Base-by-base conservation (phyloP, 306 rosid genomes). In the Rubus parviflorus region DNA sequence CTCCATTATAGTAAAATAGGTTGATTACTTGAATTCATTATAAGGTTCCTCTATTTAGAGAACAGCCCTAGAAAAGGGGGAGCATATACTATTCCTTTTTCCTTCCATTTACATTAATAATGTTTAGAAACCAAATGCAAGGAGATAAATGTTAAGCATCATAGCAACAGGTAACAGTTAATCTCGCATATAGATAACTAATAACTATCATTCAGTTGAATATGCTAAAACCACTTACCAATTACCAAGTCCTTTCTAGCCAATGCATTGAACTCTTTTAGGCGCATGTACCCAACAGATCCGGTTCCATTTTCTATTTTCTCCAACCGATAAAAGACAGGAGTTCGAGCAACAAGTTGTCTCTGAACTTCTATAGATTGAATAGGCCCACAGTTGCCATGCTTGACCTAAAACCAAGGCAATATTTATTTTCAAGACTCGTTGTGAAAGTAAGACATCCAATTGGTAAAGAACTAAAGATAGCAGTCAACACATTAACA, bases 201-300 rank as follows among this genome's bases (percentile, higher is more conserved):
- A 63, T 22, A 46, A 4, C 20, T 22, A 51, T 17, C 7, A 72
- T n/a, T 57, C n/a, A 16, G 42, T 68, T 62, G 7, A 75, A 74
- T 71, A 72, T 35, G 10, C 48, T 75, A 77, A 71, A 85, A 22
- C 49, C 16, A 79, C 68, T 80, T 80, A 95, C 98, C 98, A n/a
- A 65, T 92, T 64, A 78, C 89, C 83, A 90, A 83, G 87, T 95
- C 97, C 82, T 95, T 95, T 88, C 86, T 88, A 58, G 98, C 98
- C 90, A 95, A 87, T 65, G 97, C 97, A 88, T 95, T 95, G 85
- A 95, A 92, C 92, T 95, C 98, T 85, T 92, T 95, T 53, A 95
- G 89, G 61, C 91, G 97, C 64, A 90, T 73, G 83, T 95, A 95
- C 60, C 98, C 98, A 75, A 90, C 89, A 74, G 88, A 86, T 60